Evolutionary conservation across 163 green algal species (phyloP).

Genomic region (Scenedesmus sp.): DNA sequence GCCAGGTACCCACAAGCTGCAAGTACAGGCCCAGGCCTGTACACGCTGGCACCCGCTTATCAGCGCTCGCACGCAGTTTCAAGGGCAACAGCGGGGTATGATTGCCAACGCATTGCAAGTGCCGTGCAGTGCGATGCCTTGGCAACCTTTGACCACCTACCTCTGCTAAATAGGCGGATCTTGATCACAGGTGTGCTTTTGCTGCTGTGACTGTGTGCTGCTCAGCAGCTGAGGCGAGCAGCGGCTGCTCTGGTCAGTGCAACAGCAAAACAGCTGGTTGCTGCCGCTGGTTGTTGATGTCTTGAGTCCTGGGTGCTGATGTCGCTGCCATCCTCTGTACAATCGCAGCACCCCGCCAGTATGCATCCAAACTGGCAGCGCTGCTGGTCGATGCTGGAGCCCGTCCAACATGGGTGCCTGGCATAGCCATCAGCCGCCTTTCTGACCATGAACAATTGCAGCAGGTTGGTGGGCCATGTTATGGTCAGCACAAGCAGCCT

Average conservation of each 20-base stretch:
- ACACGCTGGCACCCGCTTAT: neutral
- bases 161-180: constrained; percentile 50
- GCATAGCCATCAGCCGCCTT: constrained; percentile 61
- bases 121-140: neutral
- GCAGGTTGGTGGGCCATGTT: neutral
- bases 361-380: constrained; percentile 65
- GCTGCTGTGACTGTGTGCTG: neutral
- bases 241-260: neutral
- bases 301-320: neutral
- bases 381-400: constrained; percentile 64
- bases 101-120: neutral
- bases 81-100: neutral
- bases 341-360: constrained; percentile 67
- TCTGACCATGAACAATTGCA: constrained; percentile 29
- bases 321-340: neutral
- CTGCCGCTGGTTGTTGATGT: neutral
- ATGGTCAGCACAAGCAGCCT: neutral
- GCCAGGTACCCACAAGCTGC: neutral
- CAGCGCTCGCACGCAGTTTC: neutral
- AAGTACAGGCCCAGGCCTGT: neutral
- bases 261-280: neutral
- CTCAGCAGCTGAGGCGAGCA: neutral
- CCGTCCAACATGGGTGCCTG: constrained; percentile 64
- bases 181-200: constrained; percentile 59
- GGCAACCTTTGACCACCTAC: constrained; percentile 37